Evolutionary conservation across 2,329 filamentous ascomycete genomes (phyloP), one percentile per base, ranked within the genome.

Genomic region (Xylaria polymorpha): DNA sequence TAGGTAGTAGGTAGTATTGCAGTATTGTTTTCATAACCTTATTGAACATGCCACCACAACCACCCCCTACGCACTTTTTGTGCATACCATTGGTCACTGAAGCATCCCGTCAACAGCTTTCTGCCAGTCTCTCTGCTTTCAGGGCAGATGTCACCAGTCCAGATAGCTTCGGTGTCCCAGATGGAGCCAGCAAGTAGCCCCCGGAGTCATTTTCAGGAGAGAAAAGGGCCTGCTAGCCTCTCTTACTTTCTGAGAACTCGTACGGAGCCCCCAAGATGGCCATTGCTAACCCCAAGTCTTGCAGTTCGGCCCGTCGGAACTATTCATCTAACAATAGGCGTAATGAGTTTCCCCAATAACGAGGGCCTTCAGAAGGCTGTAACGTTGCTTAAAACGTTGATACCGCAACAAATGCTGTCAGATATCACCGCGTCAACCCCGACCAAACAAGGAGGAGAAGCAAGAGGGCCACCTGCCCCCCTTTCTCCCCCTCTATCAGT

Each of bases 281-380:
- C n/a, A 25, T 59, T 44, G 20, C 65, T 70, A 44, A 70, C 39
- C 8, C 35, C 51, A 25, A 7, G 55, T 39, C 43, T 15, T 44
- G 20, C 10, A 71, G 68, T 97, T 60, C 85, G 94, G 35, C 94
- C 94, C 0, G 81, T 93, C 0, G 92, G 93, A 0, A 94, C 94
- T 0, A 80, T 98, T 57, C 95, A 98, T 80, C 83, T 97, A 2
- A 98, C 94, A 0, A 84, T 98, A 0, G 94, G 94, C 0, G 92
- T 97, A 1, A 94, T 98, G 92, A 91, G 87, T 72, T 85, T 97
- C 10, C 80, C 84, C 3, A 84, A 82, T 2, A 80, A 83, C 2
- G 83, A 86, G 61, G 77, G 78, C 4, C 71, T 87, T 7, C 80
- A 81, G 3, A 79, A 74, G 46, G 85, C 86, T 1, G 75, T 81